Evolutionary conservation across 2,329 filamentous ascomycete species (phyloP).

Genomic region (Apiospora saccharicola): DNA sequence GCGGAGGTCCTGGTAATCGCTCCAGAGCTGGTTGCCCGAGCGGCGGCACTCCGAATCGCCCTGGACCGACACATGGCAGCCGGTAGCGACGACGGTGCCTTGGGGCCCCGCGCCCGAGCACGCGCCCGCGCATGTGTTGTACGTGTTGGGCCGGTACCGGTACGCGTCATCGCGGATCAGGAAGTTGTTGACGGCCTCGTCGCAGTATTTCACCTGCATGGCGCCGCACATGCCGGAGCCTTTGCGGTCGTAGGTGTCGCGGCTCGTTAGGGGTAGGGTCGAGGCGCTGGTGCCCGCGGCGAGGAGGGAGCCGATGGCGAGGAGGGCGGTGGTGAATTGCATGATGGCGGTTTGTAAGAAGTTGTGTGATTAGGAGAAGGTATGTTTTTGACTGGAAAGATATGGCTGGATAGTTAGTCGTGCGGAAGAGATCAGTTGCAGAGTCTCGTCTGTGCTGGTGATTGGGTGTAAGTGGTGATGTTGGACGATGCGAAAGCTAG

Average conservation of each 20-base stretch:
- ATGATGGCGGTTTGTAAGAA: not conserved
- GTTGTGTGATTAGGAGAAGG: too few relatives aligned
- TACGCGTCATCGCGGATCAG: conserved; percentile 18
- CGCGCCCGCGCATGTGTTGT: conserved; percentile 9
- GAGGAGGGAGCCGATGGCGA: conserved; percentile 6
- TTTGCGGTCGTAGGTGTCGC: conserved; percentile 25
- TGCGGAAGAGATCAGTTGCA: not conserved
- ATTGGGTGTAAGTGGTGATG: not conserved
- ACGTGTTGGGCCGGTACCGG: conserved; percentile 11
- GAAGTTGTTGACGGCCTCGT: conserved; percentile 25
- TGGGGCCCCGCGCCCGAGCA: not conserved
- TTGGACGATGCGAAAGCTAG: not conserved
- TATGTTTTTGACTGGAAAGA: not conserved
- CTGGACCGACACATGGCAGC: conserved; percentile 20
- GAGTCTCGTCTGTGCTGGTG: not conserved
- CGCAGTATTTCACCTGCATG: conserved; percentile 25
- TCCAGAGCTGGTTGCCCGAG: conserved; percentile 31
- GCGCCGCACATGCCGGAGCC: conserved; percentile 17
- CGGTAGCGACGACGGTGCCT: not conserved
- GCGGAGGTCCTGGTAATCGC: conserved; percentile 30
- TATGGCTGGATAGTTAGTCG: not conserved
- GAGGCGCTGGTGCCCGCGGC: not conserved
- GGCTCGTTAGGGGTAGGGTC: not conserved
- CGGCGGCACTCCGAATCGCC: conserved; percentile 28
- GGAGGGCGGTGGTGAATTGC: not conserved